Percentiles rank a stretch among this genome's conserved stretches.
These are phyloP conservation scores for Calocybe cyanea DNA, from an alignment of 768 basidiomycete genomes.

Conservation along the genomic window DNA sequence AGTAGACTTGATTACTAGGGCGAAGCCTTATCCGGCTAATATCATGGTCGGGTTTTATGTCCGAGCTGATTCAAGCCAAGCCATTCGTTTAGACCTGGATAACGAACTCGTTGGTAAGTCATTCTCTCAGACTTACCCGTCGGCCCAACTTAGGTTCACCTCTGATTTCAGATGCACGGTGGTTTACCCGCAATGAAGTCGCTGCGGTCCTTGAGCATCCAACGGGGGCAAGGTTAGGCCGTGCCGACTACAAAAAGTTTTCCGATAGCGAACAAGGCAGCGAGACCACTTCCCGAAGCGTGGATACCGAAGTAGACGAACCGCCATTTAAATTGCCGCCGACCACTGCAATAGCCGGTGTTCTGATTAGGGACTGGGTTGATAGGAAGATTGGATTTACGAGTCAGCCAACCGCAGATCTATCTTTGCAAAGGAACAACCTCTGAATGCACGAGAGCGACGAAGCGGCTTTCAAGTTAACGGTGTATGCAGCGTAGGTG, in stretches of 20 bases:
- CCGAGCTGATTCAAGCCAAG: constrained; percentile 65
- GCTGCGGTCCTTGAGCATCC: constrained; percentile 55
- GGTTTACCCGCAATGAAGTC: constrained; percentile 80
- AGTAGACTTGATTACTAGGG: constrained; percentile 2
- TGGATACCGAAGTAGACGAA: constrained; percentile 33
- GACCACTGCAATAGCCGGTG: constrained; percentile 75
- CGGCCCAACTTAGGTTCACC: neutral
- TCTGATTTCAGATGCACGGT: constrained; percentile 66
- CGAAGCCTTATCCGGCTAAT: constrained; percentile 84
- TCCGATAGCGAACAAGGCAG: constrained; percentile 32
- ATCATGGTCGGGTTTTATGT: constrained; percentile 92
- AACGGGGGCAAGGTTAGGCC: constrained; percentile 45
- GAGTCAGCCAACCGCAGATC: constrained; percentile 5
- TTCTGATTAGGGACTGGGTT: constrained; percentile 80
- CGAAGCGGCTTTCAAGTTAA: no score
- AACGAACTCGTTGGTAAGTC: constrained; percentile 87
- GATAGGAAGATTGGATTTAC: constrained; percentile 48
- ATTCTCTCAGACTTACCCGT: neutral
- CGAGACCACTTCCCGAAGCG: constrained; percentile 5
- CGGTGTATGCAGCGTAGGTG: no score
- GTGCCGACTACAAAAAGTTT: constrained; percentile 48
- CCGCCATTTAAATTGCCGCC: constrained; percentile 75
- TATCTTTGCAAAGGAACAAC: constrained; percentile 4
- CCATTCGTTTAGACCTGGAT: constrained; percentile 83
- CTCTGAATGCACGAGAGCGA: constrained; percentile 1